These are phyloP conservation scores for Fraxinus velutina DNA, from an alignment of 305 asterid species.

Conservation along the genomic window DNA sequence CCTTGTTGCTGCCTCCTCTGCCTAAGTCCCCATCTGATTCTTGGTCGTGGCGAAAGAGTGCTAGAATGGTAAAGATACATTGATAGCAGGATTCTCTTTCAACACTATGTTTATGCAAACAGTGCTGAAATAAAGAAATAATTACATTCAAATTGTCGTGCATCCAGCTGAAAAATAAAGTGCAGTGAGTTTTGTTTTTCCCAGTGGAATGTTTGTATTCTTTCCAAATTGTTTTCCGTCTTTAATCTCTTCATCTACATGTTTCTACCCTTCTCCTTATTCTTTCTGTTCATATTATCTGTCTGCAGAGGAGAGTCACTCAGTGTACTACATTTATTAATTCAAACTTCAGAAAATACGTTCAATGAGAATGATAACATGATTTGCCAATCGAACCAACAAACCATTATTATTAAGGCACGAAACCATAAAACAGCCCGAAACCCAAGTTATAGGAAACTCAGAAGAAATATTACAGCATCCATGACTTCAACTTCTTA, in stretches of 20 bases:
- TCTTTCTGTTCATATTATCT: background rate
- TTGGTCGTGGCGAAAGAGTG: slow-evolving; percentile 69
- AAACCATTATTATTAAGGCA: background rate
- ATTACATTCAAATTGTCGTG: background rate
- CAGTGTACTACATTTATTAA: background rate
- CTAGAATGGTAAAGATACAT: slow-evolving; percentile 25
- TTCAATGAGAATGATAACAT: background rate
- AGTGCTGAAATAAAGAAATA: background rate
- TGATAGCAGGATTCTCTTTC: slow-evolving; percentile 6
- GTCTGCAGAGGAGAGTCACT: background rate
- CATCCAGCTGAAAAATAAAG: background rate
- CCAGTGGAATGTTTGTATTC: background rate
- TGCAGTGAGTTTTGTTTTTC: background rate
- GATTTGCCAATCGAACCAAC: background rate
- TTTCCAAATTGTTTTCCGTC: background rate
- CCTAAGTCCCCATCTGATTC: slow-evolving; percentile 81
- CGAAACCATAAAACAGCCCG: background rate
- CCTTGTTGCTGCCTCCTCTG: slow-evolving; percentile 66
- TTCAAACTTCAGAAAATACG: background rate
- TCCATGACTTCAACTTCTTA: slow-evolving; percentile 5
- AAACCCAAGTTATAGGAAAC: background rate
- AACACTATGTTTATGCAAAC: background rate
- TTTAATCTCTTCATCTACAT: background rate
- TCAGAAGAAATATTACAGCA: slow-evolving; percentile 12
- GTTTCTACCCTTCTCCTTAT: background rate